Conservation (phyloP, 1,284 basidiomycete genomes). For the Melampsora larici-populina region DNA sequence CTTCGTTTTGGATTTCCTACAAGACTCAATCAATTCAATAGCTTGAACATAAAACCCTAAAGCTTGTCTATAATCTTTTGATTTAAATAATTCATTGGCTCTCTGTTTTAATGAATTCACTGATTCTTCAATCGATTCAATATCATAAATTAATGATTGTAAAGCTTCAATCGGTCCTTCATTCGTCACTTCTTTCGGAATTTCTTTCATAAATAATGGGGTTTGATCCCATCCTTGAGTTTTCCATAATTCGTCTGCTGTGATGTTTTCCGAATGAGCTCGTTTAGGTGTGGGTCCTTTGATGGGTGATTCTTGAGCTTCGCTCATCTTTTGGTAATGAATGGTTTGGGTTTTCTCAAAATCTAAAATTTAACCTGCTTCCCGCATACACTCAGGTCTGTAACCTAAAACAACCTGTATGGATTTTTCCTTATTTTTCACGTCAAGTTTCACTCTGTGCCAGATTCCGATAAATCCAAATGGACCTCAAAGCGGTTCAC, state of each 20-base stretch:
- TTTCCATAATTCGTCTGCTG: constrained; percentile 10
- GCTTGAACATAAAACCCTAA: constrained; percentile 39
- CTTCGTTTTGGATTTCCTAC: not conserved
- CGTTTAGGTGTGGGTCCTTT: constrained; percentile 7
- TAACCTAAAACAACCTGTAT: no score
- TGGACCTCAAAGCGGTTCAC: no score
- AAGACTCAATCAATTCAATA: constrained; percentile 10
- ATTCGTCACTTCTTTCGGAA: not conserved
- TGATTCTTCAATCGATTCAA: constrained; percentile 12
- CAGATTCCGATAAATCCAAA: no score
- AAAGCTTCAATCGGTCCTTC: constrained; percentile 22
- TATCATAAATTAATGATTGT: constrained; percentile 35
- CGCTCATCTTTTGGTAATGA: not conserved
- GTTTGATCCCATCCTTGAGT: constrained; percentile 26
- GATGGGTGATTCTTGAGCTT: not conserved
- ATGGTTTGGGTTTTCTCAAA: not conserved
- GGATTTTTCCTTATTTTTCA: no score
- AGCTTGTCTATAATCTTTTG: constrained; percentile 20
- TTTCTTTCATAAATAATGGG: constrained; percentile 35
- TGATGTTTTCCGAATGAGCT: not conserved
- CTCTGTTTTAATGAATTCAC: constrained; percentile 20
- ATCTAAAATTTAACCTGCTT: not conserved
- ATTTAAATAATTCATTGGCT: constrained; percentile 30
- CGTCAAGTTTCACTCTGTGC: no score
- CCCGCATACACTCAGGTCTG: no score